A percentile compares a stretch with the other conserved stretches of the same genome.
Conservation (phyloP, 148 eudicot genomes). For the Bassia scoparia region DNA sequence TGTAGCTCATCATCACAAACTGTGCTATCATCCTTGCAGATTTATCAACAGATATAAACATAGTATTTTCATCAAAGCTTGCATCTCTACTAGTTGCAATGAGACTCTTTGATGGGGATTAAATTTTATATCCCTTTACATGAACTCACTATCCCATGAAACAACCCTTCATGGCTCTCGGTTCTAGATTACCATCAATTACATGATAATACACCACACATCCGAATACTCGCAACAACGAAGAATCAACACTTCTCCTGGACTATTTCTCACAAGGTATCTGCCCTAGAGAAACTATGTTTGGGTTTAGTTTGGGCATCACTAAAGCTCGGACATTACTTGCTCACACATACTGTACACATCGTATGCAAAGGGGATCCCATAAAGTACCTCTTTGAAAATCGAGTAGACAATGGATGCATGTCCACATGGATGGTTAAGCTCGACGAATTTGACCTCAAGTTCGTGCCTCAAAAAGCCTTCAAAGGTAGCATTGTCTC, state of each 20-base stretch:
- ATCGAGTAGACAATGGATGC: too few relatives aligned
- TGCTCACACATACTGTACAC: too few relatives aligned
- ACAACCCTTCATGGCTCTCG: not conserved
- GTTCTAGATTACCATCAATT: not conserved
- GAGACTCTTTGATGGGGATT: not conserved
- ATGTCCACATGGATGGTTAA: too few relatives aligned
- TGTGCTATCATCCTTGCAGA: not conserved
- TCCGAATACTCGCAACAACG: not conserved
- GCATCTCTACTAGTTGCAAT: not conserved
- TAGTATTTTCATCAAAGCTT: not conserved
- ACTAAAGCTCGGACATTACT: too few relatives aligned
- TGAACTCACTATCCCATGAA: not conserved
- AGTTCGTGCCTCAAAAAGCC: too few relatives aligned
- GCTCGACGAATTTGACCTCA: too few relatives aligned
- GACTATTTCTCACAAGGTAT: not conserved
- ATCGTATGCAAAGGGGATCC: too few relatives aligned
- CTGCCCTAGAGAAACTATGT: too few relatives aligned
- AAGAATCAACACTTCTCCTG: not conserved
- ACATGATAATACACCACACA: not conserved
- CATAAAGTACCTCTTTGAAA: too few relatives aligned
- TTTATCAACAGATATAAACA: not conserved
- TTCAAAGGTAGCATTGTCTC: too few relatives aligned
- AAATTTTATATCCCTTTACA: not conserved
- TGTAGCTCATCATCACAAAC: not conserved
- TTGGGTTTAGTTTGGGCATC: too few relatives aligned